A percentile compares a stretch with the other conserved stretches of the same genome.
These are phyloP conservation scores for Apiospora sp. DNA, from an alignment of 2,329 filamentous ascomycete species.

Conservation along the genomic window DNA sequence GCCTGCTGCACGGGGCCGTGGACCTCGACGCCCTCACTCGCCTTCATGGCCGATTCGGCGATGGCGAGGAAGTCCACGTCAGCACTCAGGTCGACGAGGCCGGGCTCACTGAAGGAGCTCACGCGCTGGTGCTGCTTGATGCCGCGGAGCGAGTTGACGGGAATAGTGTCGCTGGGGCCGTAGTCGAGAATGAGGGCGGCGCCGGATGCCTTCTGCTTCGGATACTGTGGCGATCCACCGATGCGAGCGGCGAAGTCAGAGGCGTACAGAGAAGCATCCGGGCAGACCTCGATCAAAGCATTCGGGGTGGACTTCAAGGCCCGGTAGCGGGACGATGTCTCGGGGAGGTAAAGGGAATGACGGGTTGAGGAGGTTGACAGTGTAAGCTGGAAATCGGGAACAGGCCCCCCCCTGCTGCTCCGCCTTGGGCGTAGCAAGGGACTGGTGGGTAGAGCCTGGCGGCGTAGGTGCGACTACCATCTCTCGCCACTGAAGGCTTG, in stretches of 20 bases:
- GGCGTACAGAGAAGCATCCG: conserved; percentile 82
- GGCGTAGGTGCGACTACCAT: conserved; percentile 77
- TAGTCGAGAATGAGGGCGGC: conserved; percentile 97
- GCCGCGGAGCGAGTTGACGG: conserved; percentile 88
- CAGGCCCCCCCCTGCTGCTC: conserved; percentile 56
- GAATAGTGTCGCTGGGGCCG: conserved; percentile 79
- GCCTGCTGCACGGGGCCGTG: conserved; percentile 92
- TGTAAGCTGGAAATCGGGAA: conserved; percentile 88
- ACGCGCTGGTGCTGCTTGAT: conserved; percentile 81
- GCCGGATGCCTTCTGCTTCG: conserved; percentile 73
- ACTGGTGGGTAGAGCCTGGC: conserved; percentile 59
- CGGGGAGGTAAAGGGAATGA: conserved; percentile 85
- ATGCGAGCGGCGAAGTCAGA: conserved; percentile 85
- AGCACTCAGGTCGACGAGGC: conserved; percentile 85
- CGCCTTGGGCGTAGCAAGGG: conserved; percentile 61
- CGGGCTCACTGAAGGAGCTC: conserved; percentile 81
- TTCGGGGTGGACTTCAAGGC: conserved; percentile 71
- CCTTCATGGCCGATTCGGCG: conserved; percentile 79
- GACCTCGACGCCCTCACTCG: conserved; percentile 84
- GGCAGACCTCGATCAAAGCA: conserved; percentile 87
- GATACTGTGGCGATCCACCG: conserved; percentile 67
- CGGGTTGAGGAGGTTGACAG: conserved; percentile 79
- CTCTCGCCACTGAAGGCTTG: conserved; percentile 76
- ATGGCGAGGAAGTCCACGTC: conserved; percentile 93
- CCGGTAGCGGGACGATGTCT: conserved; percentile 80